Percentiles rank a stretch among this genome's conserved stretches.
phyloP scores from a whole-genome alignment of 805 yeast genomes.

The Spathaspora boniae region DNA sequence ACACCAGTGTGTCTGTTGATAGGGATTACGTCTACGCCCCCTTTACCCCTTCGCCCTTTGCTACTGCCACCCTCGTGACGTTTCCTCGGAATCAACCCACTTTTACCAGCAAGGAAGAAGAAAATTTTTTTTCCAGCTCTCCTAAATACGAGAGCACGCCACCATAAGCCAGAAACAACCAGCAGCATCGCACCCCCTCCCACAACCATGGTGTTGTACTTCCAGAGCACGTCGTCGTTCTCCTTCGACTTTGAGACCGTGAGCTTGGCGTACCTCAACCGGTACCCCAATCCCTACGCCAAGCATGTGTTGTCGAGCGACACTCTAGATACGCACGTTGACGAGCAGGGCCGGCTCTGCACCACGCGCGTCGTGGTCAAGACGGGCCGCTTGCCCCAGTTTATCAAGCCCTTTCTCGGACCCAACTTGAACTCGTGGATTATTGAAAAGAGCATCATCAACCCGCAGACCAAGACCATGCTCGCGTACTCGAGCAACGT shows the following conservation, averaged over 20 bases:
- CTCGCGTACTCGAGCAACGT: slow-evolving; percentile 73
- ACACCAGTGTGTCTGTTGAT: no score
- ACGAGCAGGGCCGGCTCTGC: slow-evolving; percentile 58
- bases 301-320: slow-evolving; percentile 82
- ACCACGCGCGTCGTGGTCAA: slow-evolving; percentile 75
- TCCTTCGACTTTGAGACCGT: slow-evolving; percentile 64
- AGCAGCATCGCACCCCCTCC: slow-evolving; percentile 1
- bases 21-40: no score
- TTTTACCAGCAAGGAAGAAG: neutral
- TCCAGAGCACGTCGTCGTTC: slow-evolving; percentile 28
- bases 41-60: no score
- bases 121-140: neutral
- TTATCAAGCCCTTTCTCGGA: slow-evolving; percentile 75
- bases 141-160: neutral
- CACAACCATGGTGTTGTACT: slow-evolving; percentile 33
- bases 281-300: slow-evolving; percentile 73
- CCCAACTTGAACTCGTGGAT: slow-evolving; percentile 72
- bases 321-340: slow-evolving; percentile 60
- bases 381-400: slow-evolving; percentile 74
- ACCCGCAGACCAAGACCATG: slow-evolving; percentile 55
- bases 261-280: slow-evolving; percentile 65
- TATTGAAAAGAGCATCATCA: slow-evolving; percentile 71
- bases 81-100: no score
- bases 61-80: no score
- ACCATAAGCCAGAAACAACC: no score